Evolutionary conservation across 306 rosid genomes (phyloP).

Genomic region (Dalbergia cochinchinensis): DNA sequence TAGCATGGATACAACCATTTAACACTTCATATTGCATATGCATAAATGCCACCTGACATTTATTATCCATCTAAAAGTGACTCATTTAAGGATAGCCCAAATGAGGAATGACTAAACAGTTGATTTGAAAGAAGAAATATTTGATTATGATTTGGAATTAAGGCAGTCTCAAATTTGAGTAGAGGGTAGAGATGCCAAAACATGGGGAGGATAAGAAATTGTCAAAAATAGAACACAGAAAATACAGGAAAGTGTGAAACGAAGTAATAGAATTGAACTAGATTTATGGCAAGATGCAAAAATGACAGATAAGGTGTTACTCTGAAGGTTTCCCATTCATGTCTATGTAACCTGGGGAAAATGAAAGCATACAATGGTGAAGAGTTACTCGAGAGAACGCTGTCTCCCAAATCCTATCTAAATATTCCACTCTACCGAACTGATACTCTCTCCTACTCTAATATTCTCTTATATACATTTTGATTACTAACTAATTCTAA

Average conservation of each 20-base stretch:
- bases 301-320: too few relatives aligned
- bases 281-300: too few relatives aligned
- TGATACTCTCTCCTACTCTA: too few relatives aligned
- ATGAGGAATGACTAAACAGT: not conserved
- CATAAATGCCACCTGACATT: not conserved
- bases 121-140: not conserved
- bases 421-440: too few relatives aligned
- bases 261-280: too few relatives aligned
- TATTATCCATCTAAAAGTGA: slow-evolving; percentile 14
- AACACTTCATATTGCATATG: slow-evolving; percentile 18
- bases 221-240: slow-evolving; percentile 1
- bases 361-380: too few relatives aligned
- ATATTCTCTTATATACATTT: too few relatives aligned
- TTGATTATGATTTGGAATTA: slow-evolving; percentile 11
- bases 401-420: too few relatives aligned
- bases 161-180: not conserved
- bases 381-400: too few relatives aligned
- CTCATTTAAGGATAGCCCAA: not conserved
- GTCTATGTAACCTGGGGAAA: too few relatives aligned
- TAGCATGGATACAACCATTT: slow-evolving; percentile 30
- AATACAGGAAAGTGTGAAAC: not conserved
- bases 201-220: not conserved
- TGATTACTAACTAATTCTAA: too few relatives aligned
- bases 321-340: too few relatives aligned
- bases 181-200: slow-evolving; percentile 4